Conservation (phyloP, 2,329 filamentous ascomycete species). For the Botryotinia narcissicola region DNA sequence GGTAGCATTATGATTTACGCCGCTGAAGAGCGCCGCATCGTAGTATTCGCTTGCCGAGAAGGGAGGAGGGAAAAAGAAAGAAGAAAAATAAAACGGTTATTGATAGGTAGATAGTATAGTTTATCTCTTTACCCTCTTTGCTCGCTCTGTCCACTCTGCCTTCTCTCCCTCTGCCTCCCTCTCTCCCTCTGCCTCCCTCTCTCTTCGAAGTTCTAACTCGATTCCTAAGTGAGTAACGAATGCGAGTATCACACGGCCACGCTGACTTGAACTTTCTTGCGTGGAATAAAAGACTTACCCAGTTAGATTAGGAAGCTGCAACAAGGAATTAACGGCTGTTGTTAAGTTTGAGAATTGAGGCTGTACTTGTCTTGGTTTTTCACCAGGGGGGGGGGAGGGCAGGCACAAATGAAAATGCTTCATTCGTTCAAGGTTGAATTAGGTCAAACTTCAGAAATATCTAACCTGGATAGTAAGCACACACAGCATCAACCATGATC, state of each 20-base stretch:
- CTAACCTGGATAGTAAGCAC: constrained; percentile 5
- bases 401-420: constrained; percentile 10
- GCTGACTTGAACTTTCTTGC: not conserved
- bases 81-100: not conserved
- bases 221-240: not conserved
- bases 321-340: not conserved
- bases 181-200: not conserved
- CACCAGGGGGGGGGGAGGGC: not conserved
- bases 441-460: not conserved
- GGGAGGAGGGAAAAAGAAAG: not conserved
- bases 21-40: constrained; percentile 7
- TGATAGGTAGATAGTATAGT: not conserved
- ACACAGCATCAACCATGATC: not conserved
- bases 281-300: not conserved
- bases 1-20: not conserved
- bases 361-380: not conserved
- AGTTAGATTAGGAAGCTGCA: not conserved
- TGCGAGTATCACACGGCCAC: not conserved
- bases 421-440: not conserved
- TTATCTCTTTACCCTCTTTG: not conserved
- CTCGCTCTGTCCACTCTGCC: not conserved
- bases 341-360: not conserved
- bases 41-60: not conserved
- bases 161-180: too few relatives aligned
- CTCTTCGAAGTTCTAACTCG: not conserved